A percentile compares a stretch with the other conserved stretches of the same genome.
phyloP scores from a whole-genome alignment of 495 filamentous ascomycete species.

The Pseudomonodictys pantanalensis region DNA sequence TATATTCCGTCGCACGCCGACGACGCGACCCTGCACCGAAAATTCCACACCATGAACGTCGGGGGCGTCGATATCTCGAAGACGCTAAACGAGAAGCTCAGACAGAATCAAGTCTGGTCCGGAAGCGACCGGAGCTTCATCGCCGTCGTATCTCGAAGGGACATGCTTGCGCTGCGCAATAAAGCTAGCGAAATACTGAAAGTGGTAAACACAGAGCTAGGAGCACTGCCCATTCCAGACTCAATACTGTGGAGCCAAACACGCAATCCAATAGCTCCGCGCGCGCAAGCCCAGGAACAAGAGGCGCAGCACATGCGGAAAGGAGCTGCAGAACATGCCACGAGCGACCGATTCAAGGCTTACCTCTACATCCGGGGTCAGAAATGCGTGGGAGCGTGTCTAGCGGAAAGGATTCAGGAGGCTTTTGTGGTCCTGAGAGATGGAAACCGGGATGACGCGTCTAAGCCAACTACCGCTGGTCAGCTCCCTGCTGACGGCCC shows the following conservation, averaged over 20 bases:
- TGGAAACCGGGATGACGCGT: constrained; percentile 32
- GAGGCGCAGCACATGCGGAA: constrained; percentile 18
- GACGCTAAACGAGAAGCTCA: constrained; percentile 49
- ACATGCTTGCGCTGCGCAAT: constrained; percentile 52
- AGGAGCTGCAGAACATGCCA: constrained; percentile 10
- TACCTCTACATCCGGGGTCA: constrained; percentile 63
- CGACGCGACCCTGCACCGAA: constrained; percentile 62
- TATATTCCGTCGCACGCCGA: constrained; percentile 66
- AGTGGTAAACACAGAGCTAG: constrained; percentile 65
- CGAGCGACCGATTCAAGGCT: constrained; percentile 57
- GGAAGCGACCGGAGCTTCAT: constrained; percentile 53
- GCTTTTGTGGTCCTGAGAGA: constrained; percentile 54
- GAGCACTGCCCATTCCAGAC: constrained; percentile 60
- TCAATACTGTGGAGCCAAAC: constrained; percentile 57
- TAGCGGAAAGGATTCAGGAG: constrained; percentile 63
- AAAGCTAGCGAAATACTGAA: constrained; percentile 62
- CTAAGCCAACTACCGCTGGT: constrained; percentile 22
- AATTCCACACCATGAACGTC: constrained; percentile 65
- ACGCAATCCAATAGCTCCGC: constrained; percentile 8
- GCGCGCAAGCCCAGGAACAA: constrained; percentile 29
- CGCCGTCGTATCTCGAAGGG: constrained; percentile 56
- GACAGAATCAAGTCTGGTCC: constrained; percentile 27
- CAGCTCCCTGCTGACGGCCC: constrained; percentile 11
- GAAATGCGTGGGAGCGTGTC: constrained; percentile 64
- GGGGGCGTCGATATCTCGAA: constrained; percentile 64